A percentile compares a stretch with the other conserved stretches of the same genome.
phyloP scores from a whole-genome alignment of 2,329 filamentous ascomycete species.

The Trichophyton simii region DNA sequence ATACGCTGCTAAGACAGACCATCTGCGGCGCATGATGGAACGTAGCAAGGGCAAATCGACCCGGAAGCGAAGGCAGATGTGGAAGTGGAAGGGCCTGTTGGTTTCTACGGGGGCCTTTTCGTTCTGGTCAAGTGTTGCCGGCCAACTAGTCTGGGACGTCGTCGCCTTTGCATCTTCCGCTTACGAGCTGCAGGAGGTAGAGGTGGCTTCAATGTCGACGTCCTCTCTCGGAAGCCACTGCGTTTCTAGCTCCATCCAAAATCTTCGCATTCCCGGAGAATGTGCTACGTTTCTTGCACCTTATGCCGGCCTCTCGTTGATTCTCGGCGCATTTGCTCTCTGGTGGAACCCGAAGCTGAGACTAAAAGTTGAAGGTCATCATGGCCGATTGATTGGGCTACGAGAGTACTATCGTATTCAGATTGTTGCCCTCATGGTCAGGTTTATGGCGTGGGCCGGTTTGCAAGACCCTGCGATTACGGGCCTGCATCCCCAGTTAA shows the following conservation, averaged over 20 bases:
- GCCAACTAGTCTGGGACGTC: conserved; percentile 33
- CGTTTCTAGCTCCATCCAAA: conserved; percentile 1
- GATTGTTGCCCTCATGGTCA: conserved; percentile 32
- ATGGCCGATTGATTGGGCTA: conserved; percentile 31
- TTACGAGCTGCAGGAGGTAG: not conserved
- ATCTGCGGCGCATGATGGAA: conserved; percentile 62
- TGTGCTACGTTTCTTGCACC: conserved; percentile 23
- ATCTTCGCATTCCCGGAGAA: conserved; percentile 16
- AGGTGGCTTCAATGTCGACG: not conserved
- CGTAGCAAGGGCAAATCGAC: conserved; percentile 36
- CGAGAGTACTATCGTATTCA: conserved; percentile 37
- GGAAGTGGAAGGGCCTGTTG: conserved; percentile 34
- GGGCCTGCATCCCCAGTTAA: conserved; percentile 20
- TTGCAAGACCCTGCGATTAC: conserved; percentile 29
- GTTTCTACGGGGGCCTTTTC: conserved; percentile 32
- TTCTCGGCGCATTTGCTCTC: conserved; percentile 32
- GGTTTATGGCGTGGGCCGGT: conserved; percentile 34
- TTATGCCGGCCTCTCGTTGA: conserved; percentile 27
- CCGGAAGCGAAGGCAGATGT: conserved; percentile 22
- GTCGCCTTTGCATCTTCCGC: conserved; percentile 18
- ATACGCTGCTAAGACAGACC: conserved; percentile 75
- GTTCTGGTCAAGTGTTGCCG: conserved; percentile 32
- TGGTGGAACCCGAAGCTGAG: conserved; percentile 41
- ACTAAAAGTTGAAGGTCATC: conserved; percentile 31
- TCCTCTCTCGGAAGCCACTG: conserved; percentile 1